Conservation (phyloP, 345 rosid genomes). For the Sisymbrium altissimum region DNA sequence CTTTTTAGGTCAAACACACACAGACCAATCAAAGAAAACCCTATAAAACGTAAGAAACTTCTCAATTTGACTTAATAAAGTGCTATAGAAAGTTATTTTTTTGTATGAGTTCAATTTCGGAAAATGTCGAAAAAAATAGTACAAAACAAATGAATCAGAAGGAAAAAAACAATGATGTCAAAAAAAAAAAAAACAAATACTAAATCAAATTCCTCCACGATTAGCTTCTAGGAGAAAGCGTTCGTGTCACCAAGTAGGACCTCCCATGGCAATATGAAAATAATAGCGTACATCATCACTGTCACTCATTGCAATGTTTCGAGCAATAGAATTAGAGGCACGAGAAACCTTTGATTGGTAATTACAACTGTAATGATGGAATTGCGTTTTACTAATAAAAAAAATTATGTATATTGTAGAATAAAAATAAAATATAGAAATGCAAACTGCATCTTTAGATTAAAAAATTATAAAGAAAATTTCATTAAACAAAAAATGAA, state of each 20-base stretch:
- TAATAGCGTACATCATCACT: too few relatives aligned
- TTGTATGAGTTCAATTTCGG: background rate
- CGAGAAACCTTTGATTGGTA: background rate
- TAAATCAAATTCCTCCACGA: background rate
- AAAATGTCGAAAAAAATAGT: background rate
- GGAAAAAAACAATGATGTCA: background rate
- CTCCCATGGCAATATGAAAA: too few relatives aligned
- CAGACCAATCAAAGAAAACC: constrained; percentile 27
- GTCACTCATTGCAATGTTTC: background rate
- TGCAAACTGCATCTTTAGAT: too few relatives aligned
- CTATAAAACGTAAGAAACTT: background rate
- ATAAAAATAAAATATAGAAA: too few relatives aligned
- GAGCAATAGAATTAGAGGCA: background rate
- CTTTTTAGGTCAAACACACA: constrained; percentile 29
- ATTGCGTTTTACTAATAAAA: too few relatives aligned
- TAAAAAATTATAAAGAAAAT: too few relatives aligned
- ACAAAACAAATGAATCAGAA: background rate
- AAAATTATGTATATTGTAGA: too few relatives aligned
- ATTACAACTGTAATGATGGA: too few relatives aligned
- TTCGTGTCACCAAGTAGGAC: background rate
- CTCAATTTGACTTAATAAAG: constrained; percentile 17
- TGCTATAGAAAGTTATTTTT: background rate
- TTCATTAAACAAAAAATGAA: too few relatives aligned
- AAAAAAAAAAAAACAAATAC: background rate
- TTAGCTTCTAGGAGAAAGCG: background rate